Percentiles rank a stretch among this genome's conserved stretches.
Evolutionary conservation across 2,329 filamentous ascomycete genomes (phyloP).

Genomic region (Pyrenophora seminiperda): DNA sequence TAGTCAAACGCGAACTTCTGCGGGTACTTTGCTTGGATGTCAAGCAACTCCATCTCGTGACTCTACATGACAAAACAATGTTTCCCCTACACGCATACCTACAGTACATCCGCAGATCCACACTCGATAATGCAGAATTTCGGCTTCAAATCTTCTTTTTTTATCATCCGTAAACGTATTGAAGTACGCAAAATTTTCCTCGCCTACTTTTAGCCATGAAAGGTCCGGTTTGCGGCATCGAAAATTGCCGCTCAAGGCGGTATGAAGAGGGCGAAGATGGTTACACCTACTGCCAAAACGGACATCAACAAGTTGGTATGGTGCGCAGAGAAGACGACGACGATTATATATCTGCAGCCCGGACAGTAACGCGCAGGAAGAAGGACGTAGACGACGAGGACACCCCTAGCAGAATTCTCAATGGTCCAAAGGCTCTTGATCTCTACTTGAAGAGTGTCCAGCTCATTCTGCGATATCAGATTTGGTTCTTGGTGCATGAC

Average conservation of each 20-base stretch:
- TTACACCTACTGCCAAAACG: conserved; percentile 77
- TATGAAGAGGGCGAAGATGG: conserved; percentile 73
- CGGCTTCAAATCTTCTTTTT: not conserved
- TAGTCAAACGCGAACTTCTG: conserved; percentile 26
- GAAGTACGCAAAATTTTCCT: not conserved
- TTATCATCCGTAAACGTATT: not conserved
- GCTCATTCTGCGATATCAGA: conserved; percentile 80
- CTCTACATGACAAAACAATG: not conserved
- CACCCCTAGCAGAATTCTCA: conserved; percentile 57
- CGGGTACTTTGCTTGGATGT: conserved; percentile 1
- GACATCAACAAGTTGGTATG: conserved; percentile 64
- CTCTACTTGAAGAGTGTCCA: conserved; percentile 86
- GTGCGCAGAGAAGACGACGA: conserved; percentile 59
- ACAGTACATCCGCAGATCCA: not conserved
- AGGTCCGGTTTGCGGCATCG: conserved; percentile 56
- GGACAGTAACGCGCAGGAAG: conserved; percentile 61
- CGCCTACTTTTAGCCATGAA: conserved; percentile 19
- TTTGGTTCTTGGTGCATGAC: conserved; percentile 71
- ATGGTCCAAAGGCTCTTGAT: conserved; percentile 71
- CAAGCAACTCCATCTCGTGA: not conserved
- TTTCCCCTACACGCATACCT: not conserved
- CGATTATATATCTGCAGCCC: conserved; percentile 67
- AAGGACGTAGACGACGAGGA: conserved; percentile 57
- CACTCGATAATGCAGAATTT: not conserved
- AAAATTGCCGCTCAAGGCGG: conserved; percentile 72